Evolutionary conservation across 345 rosid genomes (phyloP).

Genomic region (Brassica nigra): DNA sequence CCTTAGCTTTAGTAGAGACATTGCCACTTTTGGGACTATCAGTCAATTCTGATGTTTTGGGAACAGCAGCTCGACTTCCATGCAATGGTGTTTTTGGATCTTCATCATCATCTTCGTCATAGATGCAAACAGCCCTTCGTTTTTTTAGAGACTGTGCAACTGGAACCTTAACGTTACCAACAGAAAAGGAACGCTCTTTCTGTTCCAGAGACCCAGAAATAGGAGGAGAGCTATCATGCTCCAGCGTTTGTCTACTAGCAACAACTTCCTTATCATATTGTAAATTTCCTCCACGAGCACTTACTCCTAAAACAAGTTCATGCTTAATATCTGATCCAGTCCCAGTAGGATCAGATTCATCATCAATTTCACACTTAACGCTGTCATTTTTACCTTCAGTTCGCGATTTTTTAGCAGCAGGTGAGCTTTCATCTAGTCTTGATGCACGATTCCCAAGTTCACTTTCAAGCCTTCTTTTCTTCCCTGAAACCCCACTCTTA

Average conservation of each 20-base stretch:
- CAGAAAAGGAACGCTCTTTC: constrained; percentile 45
- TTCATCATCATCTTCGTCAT: constrained; percentile 70
- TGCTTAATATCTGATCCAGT: constrained; percentile 37
- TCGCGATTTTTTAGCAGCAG: constrained; percentile 59
- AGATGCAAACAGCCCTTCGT: constrained; percentile 84
- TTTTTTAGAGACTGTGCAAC: constrained; percentile 55
- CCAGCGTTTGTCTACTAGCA: constrained; percentile 57
- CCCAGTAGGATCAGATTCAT: constrained; percentile 35
- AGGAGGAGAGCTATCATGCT: constrained; percentile 57
- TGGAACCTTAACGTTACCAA: constrained; percentile 38
- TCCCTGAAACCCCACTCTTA: constrained; percentile 42
- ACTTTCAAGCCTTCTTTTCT: constrained; percentile 51
- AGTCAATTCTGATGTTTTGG: constrained; percentile 41
- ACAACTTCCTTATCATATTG: constrained; percentile 66
- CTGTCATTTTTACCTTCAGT: constrained; percentile 42
- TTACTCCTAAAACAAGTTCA: constrained; percentile 47
- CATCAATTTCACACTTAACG: constrained; percentile 35
- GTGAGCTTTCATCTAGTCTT: constrained; percentile 45
- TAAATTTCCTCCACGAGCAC: constrained; percentile 46
- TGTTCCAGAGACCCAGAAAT: constrained; percentile 44
- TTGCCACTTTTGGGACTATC: constrained; percentile 43
- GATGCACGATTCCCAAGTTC: constrained; percentile 48
- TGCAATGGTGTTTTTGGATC: constrained; percentile 90
- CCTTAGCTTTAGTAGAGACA: constrained; percentile 40
- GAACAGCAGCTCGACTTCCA: constrained; percentile 51